Evolutionary conservation across 106 monocot genomes (phyloP).

Genomic region (Acorus calamus): DNA sequence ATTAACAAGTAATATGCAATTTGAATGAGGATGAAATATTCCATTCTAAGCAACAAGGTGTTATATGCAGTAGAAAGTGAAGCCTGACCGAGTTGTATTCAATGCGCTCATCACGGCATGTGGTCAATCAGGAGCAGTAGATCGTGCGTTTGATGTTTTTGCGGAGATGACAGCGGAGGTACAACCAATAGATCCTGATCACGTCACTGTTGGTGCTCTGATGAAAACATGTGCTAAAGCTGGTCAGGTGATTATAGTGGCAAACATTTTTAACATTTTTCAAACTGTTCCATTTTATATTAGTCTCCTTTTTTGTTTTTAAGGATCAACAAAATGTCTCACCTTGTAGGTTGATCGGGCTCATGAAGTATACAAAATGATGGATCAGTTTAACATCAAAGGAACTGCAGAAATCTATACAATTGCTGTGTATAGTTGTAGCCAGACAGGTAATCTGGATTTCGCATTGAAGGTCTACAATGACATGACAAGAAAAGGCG

Average conservation of each 20-base stretch:
- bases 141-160: conserved; percentile 99
- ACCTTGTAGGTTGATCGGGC: conserved; percentile 49
- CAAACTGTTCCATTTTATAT: background rate
- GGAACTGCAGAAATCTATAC: conserved; percentile 82
- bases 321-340: too few species aligned
- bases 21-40: too few species aligned
- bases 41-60: conserved; percentile 11
- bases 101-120: conserved; percentile 96
- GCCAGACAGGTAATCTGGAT: conserved; percentile 72
- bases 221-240: conserved; percentile 76
- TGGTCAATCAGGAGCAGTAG: conserved; percentile 92
- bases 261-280: background rate
- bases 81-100: conserved; percentile 95
- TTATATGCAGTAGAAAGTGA: conserved; percentile 92
- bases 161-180: conserved; percentile 85
- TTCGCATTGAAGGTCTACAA: conserved; percentile 76
- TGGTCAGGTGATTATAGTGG: conserved; percentile 39
- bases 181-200: conserved; percentile 76
- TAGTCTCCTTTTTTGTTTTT: background rate
- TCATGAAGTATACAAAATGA: conserved; percentile 92
- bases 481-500: conserved; percentile 71
- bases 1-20: too few species aligned
- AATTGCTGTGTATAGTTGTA: conserved; percentile 83
- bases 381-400: conserved; percentile 63
- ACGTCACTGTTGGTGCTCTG: conserved; percentile 91